Evolutionary conservation across 352 stramenopile genomes (phyloP).

Genomic region (Halophytophthora polymorphica): DNA sequence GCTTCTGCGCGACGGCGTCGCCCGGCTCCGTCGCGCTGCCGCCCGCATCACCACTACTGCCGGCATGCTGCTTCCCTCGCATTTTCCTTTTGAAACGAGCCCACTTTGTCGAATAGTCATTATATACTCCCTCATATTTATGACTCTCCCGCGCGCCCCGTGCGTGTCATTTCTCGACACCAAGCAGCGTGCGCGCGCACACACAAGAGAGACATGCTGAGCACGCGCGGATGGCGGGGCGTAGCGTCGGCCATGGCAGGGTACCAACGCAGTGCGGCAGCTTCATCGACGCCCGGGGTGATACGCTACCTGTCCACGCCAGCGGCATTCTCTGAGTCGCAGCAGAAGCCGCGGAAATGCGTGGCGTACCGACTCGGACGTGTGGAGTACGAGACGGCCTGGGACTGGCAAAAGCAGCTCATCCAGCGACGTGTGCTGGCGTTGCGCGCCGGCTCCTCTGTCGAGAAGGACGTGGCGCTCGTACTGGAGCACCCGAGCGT

Average conservation of each 20-base stretch:
- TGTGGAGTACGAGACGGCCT: conserved; percentile 84
- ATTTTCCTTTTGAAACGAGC: too few relatives aligned
- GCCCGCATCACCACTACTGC: too few relatives aligned
- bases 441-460: conserved; percentile 31
- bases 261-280: conserved; percentile 2
- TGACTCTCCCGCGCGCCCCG: too few relatives aligned
- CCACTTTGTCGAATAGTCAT: too few relatives aligned
- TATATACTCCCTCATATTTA: too few relatives aligned
- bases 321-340: background rate
- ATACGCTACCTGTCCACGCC: conserved; percentile 10
- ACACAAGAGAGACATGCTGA: too few relatives aligned
- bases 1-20: conserved; percentile 8
- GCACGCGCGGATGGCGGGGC: conserved; percentile 6
- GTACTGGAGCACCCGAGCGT: conserved; percentile 90
- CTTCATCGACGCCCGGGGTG: background rate
- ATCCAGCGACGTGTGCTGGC: conserved; percentile 73
- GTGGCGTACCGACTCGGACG: conserved; percentile 62
- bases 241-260: conserved; percentile 4
- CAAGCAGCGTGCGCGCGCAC: too few relatives aligned
- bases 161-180: too few relatives aligned
- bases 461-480: conserved; percentile 55
- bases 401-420: conserved; percentile 86
- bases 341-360: conserved; percentile 41
- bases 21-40: too few relatives aligned
- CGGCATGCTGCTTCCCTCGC: too few relatives aligned